A percentile compares a stretch with the other conserved stretches of the same genome.
These are phyloP conservation scores for Dentipellis fragilis DNA, from an alignment of 768 basidiomycete species.

Conservation along the genomic window DNA sequence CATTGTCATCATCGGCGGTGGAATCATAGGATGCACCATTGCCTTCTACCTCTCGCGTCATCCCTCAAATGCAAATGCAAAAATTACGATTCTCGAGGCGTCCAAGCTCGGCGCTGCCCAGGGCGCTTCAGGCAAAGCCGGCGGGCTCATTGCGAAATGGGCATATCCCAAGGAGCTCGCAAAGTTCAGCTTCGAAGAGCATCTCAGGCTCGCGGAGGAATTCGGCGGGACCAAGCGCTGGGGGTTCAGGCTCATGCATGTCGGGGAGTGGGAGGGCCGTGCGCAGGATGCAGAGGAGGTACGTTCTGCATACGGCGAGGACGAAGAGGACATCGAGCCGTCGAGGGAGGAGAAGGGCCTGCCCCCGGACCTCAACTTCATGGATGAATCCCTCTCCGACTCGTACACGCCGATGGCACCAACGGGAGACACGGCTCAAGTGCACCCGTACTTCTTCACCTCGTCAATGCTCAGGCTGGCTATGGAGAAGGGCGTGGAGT, in stretches of 20 bases:
- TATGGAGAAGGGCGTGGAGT: constrained; percentile 37
- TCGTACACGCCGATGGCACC: constrained; percentile 52
- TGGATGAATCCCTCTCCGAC: constrained; percentile 42
- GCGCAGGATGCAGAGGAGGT: constrained; percentile 50
- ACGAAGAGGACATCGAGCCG: neutral
- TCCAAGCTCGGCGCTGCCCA: constrained; percentile 58
- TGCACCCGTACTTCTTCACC: constrained; percentile 70
- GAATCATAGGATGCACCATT: constrained; percentile 77
- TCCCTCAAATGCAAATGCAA: constrained; percentile 31
- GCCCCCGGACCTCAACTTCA: constrained; percentile 25
- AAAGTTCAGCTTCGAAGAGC: constrained; percentile 63
- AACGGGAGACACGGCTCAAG: constrained; percentile 57
- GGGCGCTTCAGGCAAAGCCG: constrained; percentile 78
- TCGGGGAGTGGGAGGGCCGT: constrained; percentile 63
- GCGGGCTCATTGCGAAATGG: constrained; percentile 80
- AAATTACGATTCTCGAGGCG: constrained; percentile 62
- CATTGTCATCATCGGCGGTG: constrained; percentile 76
- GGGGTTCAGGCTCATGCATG: constrained; percentile 76
- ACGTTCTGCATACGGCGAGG: neutral
- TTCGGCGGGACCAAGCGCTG: constrained; percentile 64
- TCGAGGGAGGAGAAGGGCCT: constrained; percentile 12
- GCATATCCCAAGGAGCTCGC: constrained; percentile 68
- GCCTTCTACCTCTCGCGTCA: constrained; percentile 72
- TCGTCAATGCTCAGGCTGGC: constrained; percentile 62
- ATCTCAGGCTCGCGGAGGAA: constrained; percentile 59